Base-by-base conservation (phyloP, 2,329 filamentous ascomycete genomes). In the Aspergillus novofumigatus region DNA sequence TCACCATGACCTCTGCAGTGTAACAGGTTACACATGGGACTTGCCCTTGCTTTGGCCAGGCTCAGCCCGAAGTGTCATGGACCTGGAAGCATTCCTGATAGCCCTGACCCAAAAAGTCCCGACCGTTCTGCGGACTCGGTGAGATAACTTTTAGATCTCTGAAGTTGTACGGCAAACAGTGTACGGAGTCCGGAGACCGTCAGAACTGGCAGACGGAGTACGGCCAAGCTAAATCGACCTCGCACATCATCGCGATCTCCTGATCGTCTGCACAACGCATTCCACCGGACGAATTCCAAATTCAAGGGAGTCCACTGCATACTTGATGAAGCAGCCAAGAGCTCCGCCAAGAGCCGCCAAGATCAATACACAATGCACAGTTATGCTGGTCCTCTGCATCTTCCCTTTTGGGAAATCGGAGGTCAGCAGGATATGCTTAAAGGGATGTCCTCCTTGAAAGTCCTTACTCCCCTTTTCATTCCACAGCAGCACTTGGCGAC, bases 401-500 rank as follows among this genome's bases (percentile, higher is more conserved):
- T 29, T 50, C 32, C 57, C 3, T 54, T 41, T 29, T 8, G 49
- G 38, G 26, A 48, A 49, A 49, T 59, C 50, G 52, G 49, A 55
- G 38, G 32, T 28, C 25, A 17, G 32, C 14, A 38, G 32, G 32
- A 17, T 38, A 38, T 32, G 45, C 45, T 49, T 32, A 45, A 45
- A 38, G 21, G 47, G 45, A 29, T 38, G 44, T 38, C 42, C 26
- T 25, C n/a, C 29, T 57, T 49, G 26, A 21, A 45, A 28, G n/a
- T 21, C 17, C 45, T 17, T 21, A 21, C 29, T 35, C 53, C 25
- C 47, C 21, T 38, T 50, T 51, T 48, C 62, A 64, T 64, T 62
- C 63, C 62, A 64, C 62, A 54, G 25, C 63, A 63, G 59, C 55
- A 51, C 63, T 65, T 65, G 63, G 63, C 63, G 64, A 63, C 56